Evolutionary conservation across 2,329 filamentous ascomycete genomes (phyloP), one percentile per base, ranked within the genome.

Genomic region (Elsinoe fawcettii): DNA sequence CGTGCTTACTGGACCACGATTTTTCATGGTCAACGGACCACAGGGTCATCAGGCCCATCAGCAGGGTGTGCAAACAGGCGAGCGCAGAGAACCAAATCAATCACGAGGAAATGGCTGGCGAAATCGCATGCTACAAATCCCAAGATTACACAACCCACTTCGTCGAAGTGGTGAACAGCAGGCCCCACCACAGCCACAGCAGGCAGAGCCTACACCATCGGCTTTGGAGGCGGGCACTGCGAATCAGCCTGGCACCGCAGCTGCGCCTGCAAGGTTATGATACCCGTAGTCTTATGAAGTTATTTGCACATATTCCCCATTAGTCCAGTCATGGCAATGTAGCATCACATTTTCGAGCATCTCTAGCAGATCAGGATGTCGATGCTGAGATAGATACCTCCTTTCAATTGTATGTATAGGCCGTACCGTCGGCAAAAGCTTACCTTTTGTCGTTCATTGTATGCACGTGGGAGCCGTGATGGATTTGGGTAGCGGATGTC

Each of bases 1-100:
- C 51, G 53, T 68, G 8, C 62, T 69, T 34, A 62, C 60, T 14
- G 61, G 61, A 7, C 63, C 63, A 36, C 60, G 66, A n/a, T 61
- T 66, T 53, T 65, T 68, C 59, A 36, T 62, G 18, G 56, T 43
- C 47, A 59, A 64, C 9, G 34, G 47, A 14, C 56, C 51, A 11
- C 55, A 58, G 18, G 56, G 55, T 4, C 57, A 59, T 7, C 55
- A 58, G 49, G 22, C 54, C 18, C 41, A 14, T 7, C 39, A 34
- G n/a, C 54, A 49, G 22, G 30, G 8, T 25, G 23, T 16, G 25
- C 54, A 41, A 25, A 8, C 53, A 5, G 53, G 39, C 27, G 39
- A 56, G 27, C 39, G 41, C n/a, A 32, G 41, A 23, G 54, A 56
- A n/a, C 22, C 23, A 16, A 49, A 32, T 12, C 41, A 36, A 20